Evolutionary conservation across 1,284 basidiomycete species (phyloP).

Genomic region (Papiliotrema fonsecae): DNA sequence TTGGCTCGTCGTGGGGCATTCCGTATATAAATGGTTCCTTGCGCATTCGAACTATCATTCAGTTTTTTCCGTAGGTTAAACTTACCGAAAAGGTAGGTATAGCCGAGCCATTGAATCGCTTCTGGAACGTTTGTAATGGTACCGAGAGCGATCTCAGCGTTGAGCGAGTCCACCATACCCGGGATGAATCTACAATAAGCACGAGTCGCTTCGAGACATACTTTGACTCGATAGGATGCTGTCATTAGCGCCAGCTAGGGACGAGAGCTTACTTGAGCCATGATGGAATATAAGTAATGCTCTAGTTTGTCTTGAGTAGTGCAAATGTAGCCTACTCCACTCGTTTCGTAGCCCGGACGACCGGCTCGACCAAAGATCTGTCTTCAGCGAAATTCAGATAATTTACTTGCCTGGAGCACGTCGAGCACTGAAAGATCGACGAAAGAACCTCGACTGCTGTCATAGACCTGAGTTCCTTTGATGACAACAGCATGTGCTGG

Average conservation of each 20-base stretch:
- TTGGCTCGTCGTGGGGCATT: slow-evolving; percentile 69
- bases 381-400: not conserved
- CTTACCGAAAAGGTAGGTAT: slow-evolving; percentile 79
- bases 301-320: slow-evolving; percentile 88
- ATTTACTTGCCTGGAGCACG: slow-evolving; percentile 64
- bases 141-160: slow-evolving; percentile 92
- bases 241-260: slow-evolving; percentile 7
- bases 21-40: slow-evolving; percentile 90
- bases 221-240: slow-evolving; percentile 97
- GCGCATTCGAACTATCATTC: slow-evolving; percentile 70
- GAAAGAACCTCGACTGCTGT: slow-evolving; percentile 80
- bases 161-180: slow-evolving; percentile 87
- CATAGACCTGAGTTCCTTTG: slow-evolving; percentile 97
- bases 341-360: slow-evolving; percentile 89
- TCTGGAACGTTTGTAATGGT: slow-evolving; percentile 86
- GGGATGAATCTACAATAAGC: slow-evolving; percentile 62
- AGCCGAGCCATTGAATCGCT: slow-evolving; percentile 92
- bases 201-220: slow-evolving; percentile 45
- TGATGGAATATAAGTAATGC: slow-evolving; percentile 86
- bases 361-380: slow-evolving; percentile 94
- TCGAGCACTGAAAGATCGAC: slow-evolving; percentile 92
- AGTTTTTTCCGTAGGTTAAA: not conserved
- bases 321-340: slow-evolving; percentile 95
- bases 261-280: slow-evolving; percentile 62
- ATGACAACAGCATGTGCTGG: slow-evolving; percentile 98